Evolutionary conservation across 345 rosid genomes (phyloP).

Genomic region (Pistacia atlantica): DNA sequence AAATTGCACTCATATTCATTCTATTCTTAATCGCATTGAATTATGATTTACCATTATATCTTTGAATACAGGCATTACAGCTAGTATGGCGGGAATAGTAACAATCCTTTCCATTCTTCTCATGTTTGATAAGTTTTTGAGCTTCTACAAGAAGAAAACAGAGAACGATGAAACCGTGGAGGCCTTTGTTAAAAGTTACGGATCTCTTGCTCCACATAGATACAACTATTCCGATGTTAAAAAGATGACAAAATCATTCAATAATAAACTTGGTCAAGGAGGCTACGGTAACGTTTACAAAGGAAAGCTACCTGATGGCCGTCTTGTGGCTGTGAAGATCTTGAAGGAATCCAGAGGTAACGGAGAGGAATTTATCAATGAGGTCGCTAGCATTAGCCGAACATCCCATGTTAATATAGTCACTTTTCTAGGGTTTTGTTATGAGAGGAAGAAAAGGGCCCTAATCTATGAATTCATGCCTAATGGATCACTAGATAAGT

Average conservation of each 20-base stretch:
- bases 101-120: neutral
- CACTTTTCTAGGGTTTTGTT: no score
- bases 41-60: neutral
- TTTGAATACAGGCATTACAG: neutral
- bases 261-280: conserved; percentile 29
- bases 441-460: no score
- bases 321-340: conserved; percentile 34
- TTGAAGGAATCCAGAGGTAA: conserved; percentile 10
- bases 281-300: conserved; percentile 35
- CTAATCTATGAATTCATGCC: no score
- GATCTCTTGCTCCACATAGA: conserved; percentile 14
- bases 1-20: no score
- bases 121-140: no score
- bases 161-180: conserved; percentile 16
- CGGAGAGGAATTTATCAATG: conserved; percentile 47
- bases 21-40: no score
- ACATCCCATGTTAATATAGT: conserved; percentile 20
- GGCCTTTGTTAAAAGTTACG: conserved; percentile 3
- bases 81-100: neutral
- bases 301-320: conserved; percentile 30
- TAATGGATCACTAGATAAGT: neutral
- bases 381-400: conserved; percentile 43
- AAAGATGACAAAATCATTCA: conserved; percentile 31
- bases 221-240: conserved; percentile 25
- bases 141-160: neutral